These are phyloP conservation scores for Teunomyces pallodes DNA, from an alignment of 805 yeast species.

Conservation along the genomic window DNA sequence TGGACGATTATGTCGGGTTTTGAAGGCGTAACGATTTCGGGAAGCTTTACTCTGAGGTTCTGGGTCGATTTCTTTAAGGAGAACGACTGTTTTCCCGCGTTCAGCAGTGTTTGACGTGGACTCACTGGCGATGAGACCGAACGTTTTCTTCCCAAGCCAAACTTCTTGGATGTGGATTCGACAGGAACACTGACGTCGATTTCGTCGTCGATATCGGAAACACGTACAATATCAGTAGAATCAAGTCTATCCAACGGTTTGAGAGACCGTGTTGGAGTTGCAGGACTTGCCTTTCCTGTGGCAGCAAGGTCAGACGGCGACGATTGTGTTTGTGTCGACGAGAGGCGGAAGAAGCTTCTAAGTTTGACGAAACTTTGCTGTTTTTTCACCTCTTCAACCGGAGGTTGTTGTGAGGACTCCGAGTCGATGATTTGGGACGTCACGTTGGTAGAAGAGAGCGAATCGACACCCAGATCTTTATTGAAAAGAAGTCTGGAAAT, in stretches of 20 bases:
- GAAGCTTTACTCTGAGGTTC: constrained; percentile 9
- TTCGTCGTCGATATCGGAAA: neutral
- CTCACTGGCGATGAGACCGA: constrained; percentile 9
- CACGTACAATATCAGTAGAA: neutral
- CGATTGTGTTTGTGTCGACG: constrained; percentile 4
- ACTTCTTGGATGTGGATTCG: constrained; percentile 1
- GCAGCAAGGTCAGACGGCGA: neutral
- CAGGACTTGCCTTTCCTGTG: neutral
- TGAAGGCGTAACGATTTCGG: constrained; percentile 12
- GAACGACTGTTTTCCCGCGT: neutral
- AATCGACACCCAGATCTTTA: constrained; percentile 13
- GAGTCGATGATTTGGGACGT: neutral
- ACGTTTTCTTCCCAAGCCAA: constrained; percentile 8
- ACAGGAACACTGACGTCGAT: neutral
- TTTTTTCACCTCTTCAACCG: constrained; percentile 12
- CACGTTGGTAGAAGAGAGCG: neutral
- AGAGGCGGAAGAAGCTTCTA: constrained; percentile 26
- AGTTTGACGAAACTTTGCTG: constrained; percentile 26
- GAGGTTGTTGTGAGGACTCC: neutral
- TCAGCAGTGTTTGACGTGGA: neutral
- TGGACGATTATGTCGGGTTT: constrained; percentile 1
- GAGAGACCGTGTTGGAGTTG: neutral
- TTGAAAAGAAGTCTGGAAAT: constrained; percentile 25
- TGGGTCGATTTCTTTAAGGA: constrained; percentile 10
- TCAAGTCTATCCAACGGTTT: neutral